Evolutionary conservation across 2,329 filamentous ascomycete genomes (phyloP).

Genomic region (Exophiala oligosperma): DNA sequence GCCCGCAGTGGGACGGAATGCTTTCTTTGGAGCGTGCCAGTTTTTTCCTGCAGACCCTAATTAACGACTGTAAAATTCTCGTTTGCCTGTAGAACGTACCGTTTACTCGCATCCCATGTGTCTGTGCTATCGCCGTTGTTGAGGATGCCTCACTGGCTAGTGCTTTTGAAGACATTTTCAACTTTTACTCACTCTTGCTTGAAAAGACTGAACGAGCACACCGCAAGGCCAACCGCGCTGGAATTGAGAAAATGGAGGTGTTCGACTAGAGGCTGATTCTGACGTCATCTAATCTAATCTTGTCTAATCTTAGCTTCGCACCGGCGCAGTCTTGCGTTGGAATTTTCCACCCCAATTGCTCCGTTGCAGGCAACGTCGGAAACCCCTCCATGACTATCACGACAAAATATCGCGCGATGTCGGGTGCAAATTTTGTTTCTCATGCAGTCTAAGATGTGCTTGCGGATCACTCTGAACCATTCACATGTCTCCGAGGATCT

Average conservation of each 20-base stretch:
- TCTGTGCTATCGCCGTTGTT: constrained; percentile 2
- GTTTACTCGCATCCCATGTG: constrained; percentile 23
- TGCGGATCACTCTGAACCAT: constrained; percentile 23
- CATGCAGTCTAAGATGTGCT: constrained; percentile 5
- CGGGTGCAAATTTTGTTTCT: constrained; percentile 15
- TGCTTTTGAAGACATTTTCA: constrained; percentile 4
- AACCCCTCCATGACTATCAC: not conserved
- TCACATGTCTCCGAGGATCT: constrained; percentile 4
- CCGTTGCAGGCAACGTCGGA: too few relatives aligned
- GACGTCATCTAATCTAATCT: too few relatives aligned
- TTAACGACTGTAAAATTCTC: constrained; percentile 6
- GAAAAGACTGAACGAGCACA: not conserved
- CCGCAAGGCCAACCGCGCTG: too few relatives aligned
- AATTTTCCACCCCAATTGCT: constrained; percentile 1
- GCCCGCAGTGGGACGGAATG: constrained; percentile 80
- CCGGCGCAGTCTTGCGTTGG: too few relatives aligned
- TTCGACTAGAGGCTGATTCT: too few relatives aligned
- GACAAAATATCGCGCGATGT: not conserved
- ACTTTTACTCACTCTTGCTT: not conserved
- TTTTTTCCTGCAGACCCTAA: constrained; percentile 72
- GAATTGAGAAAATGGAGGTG: not conserved
- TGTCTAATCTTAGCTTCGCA: too few relatives aligned
- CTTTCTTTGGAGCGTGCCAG: constrained; percentile 81
- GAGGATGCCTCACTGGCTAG: not conserved
- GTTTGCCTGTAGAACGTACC: constrained; percentile 4